Base-by-base conservation (phyloP, 176 grass and related monocot genomes). In the Zea mays region DNA sequence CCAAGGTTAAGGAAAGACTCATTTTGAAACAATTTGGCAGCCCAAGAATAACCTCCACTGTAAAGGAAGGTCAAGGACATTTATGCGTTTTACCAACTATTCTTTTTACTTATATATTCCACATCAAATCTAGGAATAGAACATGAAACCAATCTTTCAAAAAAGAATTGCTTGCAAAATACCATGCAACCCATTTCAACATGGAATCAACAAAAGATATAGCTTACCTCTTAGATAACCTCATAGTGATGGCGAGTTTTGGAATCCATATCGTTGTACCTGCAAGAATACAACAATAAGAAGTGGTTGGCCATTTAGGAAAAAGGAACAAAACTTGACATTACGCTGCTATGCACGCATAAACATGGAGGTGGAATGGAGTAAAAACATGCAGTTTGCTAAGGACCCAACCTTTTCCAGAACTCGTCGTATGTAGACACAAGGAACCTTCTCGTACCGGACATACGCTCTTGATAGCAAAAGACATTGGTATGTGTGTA, bases 181-280 rank as follows among this genome's bases (percentile, higher is more conserved):
- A 65, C 17, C 6, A 1, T 65, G 14, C 21, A 59, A 77, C 65
- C 21, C 21, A 40, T 77, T 82, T 77, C 39, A 49, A n/a, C 47
- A 79, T 14, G 74, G 51, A 60, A 70, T 52, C 17, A 40, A 63
- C 38, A 47, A 33, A 79, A 36, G 43, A 6, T 74, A 11, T 74
- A 11, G 67, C 62, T 77, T 85, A 84, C 91, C 73, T 97, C 95
- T 80, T 92, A 87, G 75, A 97, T 97, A 78, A 97, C 91, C 87
- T 97, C 95, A 78, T 97, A 97, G 62, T 97, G 95, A 80, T 97
- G 95, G 60, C 89, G 89, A 66, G 92, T 74, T 20, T 86, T 84
- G 3, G 82, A 56, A 72, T 94, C 91, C 95, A 94, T 94, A 84
- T 72, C 71, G 74, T 82, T 78, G 74, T 97, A 97, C 85, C 95